Conservation (phyloP, 352 stramenopile species). For the Globisporangium orthogonon region DNA sequence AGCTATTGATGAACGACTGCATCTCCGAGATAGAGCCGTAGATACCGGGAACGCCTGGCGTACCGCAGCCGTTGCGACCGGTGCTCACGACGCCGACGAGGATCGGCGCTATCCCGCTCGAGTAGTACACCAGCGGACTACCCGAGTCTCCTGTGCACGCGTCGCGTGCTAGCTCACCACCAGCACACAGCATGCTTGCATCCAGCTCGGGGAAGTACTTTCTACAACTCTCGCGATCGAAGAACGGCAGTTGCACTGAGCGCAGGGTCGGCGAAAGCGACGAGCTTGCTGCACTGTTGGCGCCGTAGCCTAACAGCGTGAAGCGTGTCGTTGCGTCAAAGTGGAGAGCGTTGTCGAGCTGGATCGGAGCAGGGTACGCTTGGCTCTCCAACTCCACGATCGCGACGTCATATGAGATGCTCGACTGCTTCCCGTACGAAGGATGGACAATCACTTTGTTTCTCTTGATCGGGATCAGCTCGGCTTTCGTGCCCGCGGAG, state of each 20-base stretch:
- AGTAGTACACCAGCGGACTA: constrained; percentile 21
- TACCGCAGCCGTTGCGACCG: constrained; percentile 29
- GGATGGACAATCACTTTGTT: constrained; percentile 25
- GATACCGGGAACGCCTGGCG: constrained; percentile 23
- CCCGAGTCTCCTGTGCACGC: constrained; percentile 39
- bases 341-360: constrained; percentile 20
- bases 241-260: constrained; percentile 24
- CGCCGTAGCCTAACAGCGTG: constrained; percentile 27
- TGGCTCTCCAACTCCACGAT: constrained; percentile 28
- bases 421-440: constrained; percentile 20
- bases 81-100: constrained; percentile 37
- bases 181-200: constrained; percentile 36
- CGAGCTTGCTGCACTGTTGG: constrained; percentile 17
- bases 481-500: constrained; percentile 21
- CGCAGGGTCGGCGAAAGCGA: constrained; percentile 20
- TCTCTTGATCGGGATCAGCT: constrained; percentile 24
- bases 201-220: constrained; percentile 25
- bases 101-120: constrained; percentile 9
- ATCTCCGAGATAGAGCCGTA: constrained; percentile 22
- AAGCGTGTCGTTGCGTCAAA: constrained; percentile 19
- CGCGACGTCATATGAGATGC: constrained; percentile 32
- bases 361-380: constrained; percentile 23
- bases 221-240: constrained; percentile 17
- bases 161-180: constrained; percentile 24
- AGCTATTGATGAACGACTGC: constrained; percentile 23